Evolutionary conservation across 352 stramenopile genomes (phyloP).

Genomic region (Phytophthora pluvialis): DNA sequence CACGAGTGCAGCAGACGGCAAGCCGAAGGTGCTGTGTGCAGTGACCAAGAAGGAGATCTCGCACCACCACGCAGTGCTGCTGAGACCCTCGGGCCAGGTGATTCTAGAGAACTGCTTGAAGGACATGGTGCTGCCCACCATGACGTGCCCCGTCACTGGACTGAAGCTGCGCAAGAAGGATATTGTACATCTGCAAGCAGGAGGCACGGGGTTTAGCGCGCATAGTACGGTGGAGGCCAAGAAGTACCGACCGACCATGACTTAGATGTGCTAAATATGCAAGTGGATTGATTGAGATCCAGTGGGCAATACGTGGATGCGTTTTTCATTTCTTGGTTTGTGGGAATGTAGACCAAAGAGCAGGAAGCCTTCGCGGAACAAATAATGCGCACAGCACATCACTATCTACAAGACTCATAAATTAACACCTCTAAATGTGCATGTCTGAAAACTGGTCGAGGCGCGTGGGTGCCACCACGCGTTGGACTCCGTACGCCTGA

Average conservation of each 20-base stretch:
- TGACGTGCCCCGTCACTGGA: conserved; percentile 85
- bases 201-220: conserved; percentile 81
- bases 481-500: conserved; percentile 52
- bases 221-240: conserved; percentile 90
- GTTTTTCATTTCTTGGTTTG: no score
- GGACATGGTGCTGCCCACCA: conserved; percentile 84
- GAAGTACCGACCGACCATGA: conserved; percentile 88
- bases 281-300: not conserved
- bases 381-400: no score
- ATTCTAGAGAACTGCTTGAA: conserved; percentile 83
- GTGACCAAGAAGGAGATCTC: conserved; percentile 88
- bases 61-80: conserved; percentile 76
- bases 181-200: conserved; percentile 77
- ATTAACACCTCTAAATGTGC: conserved; percentile 49
- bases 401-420: conserved; percentile 36
- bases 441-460: conserved; percentile 55
- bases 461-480: conserved; percentile 38
- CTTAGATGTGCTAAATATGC: conserved; percentile 9
- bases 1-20: conserved; percentile 13
- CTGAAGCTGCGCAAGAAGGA: conserved; percentile 90
- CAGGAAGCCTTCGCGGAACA: no score
- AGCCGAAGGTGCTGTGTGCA: conserved; percentile 59
- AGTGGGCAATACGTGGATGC: not conserved
- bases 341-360: no score
- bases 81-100: conserved; percentile 80